Evolutionary conservation across 2,329 filamentous ascomycete genomes (phyloP), one percentile per base, ranked within the genome.

Genomic region (Chrysoporthe deuterocubensis): DNA sequence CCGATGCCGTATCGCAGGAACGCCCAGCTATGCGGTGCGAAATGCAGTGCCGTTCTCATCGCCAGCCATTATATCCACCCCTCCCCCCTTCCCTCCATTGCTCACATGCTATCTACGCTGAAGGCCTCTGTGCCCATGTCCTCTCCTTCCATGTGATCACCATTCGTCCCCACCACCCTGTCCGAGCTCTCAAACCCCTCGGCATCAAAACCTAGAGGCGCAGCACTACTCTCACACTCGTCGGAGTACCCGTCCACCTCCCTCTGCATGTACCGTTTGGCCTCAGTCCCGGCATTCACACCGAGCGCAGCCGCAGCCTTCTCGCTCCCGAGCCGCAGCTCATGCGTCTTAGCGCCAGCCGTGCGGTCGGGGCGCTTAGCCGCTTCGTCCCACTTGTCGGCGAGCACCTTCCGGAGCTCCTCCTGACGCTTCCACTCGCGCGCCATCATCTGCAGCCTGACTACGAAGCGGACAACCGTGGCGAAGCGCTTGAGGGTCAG

Each of bases 391-490:
- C 82, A 80, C 5, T 83, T 84, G 13, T 80, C 80, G n/a, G 80
- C 81, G 67, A 89, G 80, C 68, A 79, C 78, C 71, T 77, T 78
- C 64, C 85, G 80, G 50, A 83, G 82, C 64, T 77, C 78, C 74
- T 89, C 85, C 67, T 87, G 84, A 65, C 80, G 77, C 40, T 79
- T 79, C 86, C 86, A 89, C 32, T 77, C 75, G 46, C 77, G 77
- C 18, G 85, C 84, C 26, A 81, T 78, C 62, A 85, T 76, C 67
- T 80, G 81, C 79, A 82, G 80, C 63, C 86, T 81, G 21, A 84
- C 85, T 59, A 86, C 79, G 73, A 88, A 88, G 65, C 83, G 81
- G 26, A 85, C 80, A 69, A 82, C 82, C 69, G 76, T 76, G 58
- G 84, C 77, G 66, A 84, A 83, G 4, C 82, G 79, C 65, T 77